phyloP scores from a whole-genome alignment of 2,329 filamentous ascomycete species.

The Leptodontidium sp. region DNA sequence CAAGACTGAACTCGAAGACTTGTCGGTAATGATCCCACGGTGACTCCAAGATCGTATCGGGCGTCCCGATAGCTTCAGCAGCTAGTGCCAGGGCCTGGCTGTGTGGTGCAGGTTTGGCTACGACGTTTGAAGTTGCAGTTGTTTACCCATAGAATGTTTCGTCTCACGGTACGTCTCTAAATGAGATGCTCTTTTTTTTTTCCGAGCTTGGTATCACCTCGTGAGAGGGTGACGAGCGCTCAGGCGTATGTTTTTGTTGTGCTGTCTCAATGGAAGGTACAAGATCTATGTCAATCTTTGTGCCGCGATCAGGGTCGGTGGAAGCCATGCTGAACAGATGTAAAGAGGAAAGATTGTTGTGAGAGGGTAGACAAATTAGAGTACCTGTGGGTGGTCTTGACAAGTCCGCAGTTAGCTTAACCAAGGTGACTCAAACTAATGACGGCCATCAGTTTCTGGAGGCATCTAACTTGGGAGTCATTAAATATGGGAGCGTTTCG shows the following conservation, averaged over 20 bases:
- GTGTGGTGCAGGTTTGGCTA: too few relatives aligned
- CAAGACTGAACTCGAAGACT: too few relatives aligned
- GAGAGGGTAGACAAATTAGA: not conserved
- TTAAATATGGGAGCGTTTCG: not conserved
- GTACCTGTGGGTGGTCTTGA: conserved; percentile 11
- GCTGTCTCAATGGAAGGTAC: not conserved
- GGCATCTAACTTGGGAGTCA: not conserved
- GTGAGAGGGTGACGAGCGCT: conserved; percentile 7
- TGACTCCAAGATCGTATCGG: too few relatives aligned
- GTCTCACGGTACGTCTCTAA: too few relatives aligned
- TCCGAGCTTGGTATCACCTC: conserved; percentile 7
- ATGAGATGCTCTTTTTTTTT: too few relatives aligned
- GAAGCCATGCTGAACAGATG: conserved; percentile 1
- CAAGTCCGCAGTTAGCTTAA: conserved; percentile 1
- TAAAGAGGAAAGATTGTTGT: conserved; percentile 9
- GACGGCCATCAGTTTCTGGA: not conserved
- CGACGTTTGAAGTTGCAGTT: too few relatives aligned
- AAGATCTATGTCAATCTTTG: too few relatives aligned
- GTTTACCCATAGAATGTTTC: too few relatives aligned
- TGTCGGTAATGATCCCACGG: too few relatives aligned
- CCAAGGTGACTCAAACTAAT: conserved; percentile 3
- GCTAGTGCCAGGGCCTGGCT: too few relatives aligned
- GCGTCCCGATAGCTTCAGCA: too few relatives aligned
- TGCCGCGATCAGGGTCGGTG: conserved; percentile 4
- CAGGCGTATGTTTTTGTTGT: not conserved